A percentile compares a stretch with the other conserved stretches of the same genome.
These are phyloP conservation scores for Apostasia ramifera DNA, from an alignment of 106 monocot species.

Conservation along the genomic window DNA sequence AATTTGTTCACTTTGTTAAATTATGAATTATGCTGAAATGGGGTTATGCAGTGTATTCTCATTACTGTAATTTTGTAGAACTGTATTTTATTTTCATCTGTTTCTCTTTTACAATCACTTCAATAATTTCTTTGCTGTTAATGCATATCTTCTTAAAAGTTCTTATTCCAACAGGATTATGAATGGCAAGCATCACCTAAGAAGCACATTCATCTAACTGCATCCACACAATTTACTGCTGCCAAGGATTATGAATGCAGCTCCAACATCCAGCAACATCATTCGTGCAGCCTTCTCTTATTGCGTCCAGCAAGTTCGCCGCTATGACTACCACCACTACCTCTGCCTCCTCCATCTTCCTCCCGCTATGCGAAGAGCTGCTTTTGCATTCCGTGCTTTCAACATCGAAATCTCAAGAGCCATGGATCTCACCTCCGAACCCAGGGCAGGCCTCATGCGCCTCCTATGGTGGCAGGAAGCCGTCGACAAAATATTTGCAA, in stretches of 20 bases:
- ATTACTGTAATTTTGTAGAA: too few relatives aligned
- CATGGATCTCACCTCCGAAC: conserved; percentile 81
- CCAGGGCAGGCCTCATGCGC: conserved; percentile 85
- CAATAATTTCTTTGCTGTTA: too few relatives aligned
- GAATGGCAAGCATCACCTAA: too few relatives aligned
- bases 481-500: conserved; percentile 54
- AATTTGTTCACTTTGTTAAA: too few relatives aligned
- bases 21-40: too few relatives aligned
- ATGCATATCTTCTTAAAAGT: too few relatives aligned
- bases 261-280: conserved; percentile 27
- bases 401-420: conserved; percentile 83
- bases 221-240: background rate
- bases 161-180: too few relatives aligned
- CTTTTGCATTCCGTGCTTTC: conserved; percentile 75
- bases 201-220: too few relatives aligned
- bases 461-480: conserved; percentile 93
- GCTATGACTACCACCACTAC: conserved; percentile 92
- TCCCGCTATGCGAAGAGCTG: conserved; percentile 63
- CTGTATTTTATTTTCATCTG: too few relatives aligned
- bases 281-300: conserved; percentile 77
- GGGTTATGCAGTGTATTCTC: too few relatives aligned
- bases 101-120: too few relatives aligned
- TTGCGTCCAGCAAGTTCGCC: conserved; percentile 87
- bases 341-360: conserved; percentile 95
- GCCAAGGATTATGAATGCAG: conserved; percentile 30